Evolutionary conservation across 441 rosid genomes (phyloP).

Genomic region (Eugenia klotzschiana): DNA sequence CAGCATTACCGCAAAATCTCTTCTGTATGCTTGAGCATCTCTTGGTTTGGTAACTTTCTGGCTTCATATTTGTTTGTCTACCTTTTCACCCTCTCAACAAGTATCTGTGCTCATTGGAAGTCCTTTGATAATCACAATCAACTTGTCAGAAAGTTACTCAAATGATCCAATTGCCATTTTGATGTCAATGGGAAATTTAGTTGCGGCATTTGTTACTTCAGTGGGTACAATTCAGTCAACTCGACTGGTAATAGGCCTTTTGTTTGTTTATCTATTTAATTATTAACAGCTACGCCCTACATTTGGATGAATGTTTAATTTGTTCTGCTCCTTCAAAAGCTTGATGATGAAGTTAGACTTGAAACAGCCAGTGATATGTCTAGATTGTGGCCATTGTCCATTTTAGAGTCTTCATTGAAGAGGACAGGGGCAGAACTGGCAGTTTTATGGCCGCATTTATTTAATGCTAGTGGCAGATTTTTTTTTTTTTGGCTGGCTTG

Average conservation of each 20-base stretch:
- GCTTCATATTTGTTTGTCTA: background rate
- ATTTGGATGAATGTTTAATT: background rate
- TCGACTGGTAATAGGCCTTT: background rate
- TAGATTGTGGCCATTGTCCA: background rate
- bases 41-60: background rate
- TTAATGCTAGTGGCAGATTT: background rate
- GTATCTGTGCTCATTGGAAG: background rate
- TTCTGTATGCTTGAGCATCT: background rate
- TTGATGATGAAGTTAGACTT: background rate
- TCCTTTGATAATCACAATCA: background rate
- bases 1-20: background rate
- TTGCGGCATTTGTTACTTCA: background rate
- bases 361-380: background rate
- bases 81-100: background rate
- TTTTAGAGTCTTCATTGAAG: background rate
- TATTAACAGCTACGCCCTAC: background rate
- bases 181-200: background rate
- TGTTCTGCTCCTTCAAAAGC: background rate
- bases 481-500: background rate
- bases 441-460: background rate
- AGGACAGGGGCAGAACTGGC: background rate
- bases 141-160: background rate
- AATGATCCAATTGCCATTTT: background rate
- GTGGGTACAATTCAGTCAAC: background rate
- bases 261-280: background rate